Conservation (phyloP, 2,329 filamentous ascomycete genomes). For the Calonectria hongkongensis region DNA sequence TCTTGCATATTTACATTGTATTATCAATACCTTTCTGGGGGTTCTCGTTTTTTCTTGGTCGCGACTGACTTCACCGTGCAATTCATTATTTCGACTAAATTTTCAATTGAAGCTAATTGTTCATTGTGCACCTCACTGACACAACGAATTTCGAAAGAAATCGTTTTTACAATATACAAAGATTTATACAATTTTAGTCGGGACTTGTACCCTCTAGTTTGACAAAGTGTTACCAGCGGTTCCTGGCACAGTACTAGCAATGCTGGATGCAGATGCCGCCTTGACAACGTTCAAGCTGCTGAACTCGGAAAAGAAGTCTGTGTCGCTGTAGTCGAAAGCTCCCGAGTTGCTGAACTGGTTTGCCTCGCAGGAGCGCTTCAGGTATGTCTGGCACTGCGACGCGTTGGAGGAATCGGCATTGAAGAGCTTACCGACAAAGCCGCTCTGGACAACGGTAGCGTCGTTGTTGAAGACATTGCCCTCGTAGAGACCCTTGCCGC, state of each 20-base stretch:
- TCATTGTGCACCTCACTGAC: too few relatives aligned
- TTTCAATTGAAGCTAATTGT: too few relatives aligned
- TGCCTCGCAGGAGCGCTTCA: constrained; percentile 12
- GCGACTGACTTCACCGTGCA: too few relatives aligned
- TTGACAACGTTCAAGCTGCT: neutral
- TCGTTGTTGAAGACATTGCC: constrained; percentile 24
- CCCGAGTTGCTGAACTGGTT: constrained; percentile 20
- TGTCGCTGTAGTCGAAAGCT: constrained; percentile 2
- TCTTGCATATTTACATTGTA: too few relatives aligned
- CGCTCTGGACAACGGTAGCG: constrained; percentile 5
- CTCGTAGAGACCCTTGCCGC: constrained; percentile 17
- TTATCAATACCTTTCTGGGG: too few relatives aligned
- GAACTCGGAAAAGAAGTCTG: constrained; percentile 16
- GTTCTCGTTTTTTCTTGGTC: too few relatives aligned
- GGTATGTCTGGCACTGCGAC: constrained; percentile 9
- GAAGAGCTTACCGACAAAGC: constrained; percentile 17
- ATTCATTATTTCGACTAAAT: too few relatives aligned
- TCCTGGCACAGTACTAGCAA: constrained; percentile 16
- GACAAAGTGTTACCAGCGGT: constrained; percentile 16
- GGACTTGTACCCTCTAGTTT: neutral
- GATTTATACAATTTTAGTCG: neutral
- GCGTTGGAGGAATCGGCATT: neutral
- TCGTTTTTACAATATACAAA: neutral
- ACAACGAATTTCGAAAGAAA: neutral
- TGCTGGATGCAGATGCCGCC: constrained; percentile 4